Evolutionary conservation across 495 filamentous ascomycete species (phyloP).

Genomic region (Geoglossum glabrum): DNA sequence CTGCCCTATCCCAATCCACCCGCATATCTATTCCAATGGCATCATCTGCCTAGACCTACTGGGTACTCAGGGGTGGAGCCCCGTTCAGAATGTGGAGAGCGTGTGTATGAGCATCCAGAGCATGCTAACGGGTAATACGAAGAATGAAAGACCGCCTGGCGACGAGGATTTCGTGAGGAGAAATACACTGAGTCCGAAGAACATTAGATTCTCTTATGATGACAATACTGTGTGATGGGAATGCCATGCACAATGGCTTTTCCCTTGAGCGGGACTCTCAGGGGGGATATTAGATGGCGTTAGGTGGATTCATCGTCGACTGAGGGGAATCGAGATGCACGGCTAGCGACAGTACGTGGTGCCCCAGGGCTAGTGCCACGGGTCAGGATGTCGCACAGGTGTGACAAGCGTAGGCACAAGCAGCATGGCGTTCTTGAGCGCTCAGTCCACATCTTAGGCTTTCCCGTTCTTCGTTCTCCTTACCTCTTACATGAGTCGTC

Average conservation of each 20-base stretch:
- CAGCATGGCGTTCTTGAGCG: neutral
- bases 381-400: neutral
- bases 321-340: neutral
- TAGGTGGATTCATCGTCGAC: neutral
- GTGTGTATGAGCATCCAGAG: constrained; percentile 96
- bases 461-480: neutral
- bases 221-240: constrained; percentile 51
- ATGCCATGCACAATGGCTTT: neutral
- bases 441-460: neutral
- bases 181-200: constrained; percentile 56
- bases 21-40: constrained; percentile 94
- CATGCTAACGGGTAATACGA: constrained; percentile 89
- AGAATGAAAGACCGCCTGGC: constrained; percentile 68
- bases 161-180: constrained; percentile 68
- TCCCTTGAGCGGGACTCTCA: neutral
- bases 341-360: neutral
- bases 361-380: neutral
- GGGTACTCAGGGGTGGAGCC: constrained; percentile 72
- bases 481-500: neutral
- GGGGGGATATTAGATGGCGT: neutral
- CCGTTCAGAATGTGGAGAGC: constrained; percentile 91
- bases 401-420: neutral
- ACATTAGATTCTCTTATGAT: constrained; percentile 78
- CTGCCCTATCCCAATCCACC: constrained; percentile 79
- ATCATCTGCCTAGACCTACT: constrained; percentile 96